Conservation (phyloP, 2,329 filamentous ascomycete species). For the Bipolaris victoriae region DNA sequence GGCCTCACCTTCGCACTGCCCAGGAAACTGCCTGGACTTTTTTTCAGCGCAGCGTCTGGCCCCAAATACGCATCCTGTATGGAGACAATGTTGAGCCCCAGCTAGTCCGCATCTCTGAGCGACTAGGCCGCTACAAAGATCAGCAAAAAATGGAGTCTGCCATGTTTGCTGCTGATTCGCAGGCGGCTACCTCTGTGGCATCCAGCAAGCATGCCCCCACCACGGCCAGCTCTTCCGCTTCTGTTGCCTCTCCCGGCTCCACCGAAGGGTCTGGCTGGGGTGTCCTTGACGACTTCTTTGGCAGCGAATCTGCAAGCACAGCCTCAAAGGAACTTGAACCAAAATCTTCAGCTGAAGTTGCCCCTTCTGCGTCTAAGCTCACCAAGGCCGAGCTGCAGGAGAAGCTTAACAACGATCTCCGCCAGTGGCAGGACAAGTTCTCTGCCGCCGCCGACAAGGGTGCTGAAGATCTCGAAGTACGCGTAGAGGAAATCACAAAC, state of each 20-base stretch:
- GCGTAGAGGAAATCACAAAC: conserved; percentile 73
- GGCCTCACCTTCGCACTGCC: conserved; percentile 74
- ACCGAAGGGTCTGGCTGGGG: conserved; percentile 37
- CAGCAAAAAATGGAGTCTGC: conserved; percentile 67
- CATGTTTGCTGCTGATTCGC: conserved; percentile 59
- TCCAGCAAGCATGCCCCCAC: conserved; percentile 28
- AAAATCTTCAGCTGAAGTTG: conserved; percentile 20
- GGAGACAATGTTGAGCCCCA: conserved; percentile 94
- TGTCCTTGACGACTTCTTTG: conserved; percentile 40
- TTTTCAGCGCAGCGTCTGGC: conserved; percentile 78
- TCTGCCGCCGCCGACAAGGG: conserved; percentile 84
- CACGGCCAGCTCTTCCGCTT: conserved; percentile 29
- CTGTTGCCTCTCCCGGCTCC: conserved; percentile 27
- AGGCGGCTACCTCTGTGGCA: conserved; percentile 26
- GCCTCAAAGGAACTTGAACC: conserved; percentile 26
- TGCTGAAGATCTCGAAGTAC: conserved; percentile 68
- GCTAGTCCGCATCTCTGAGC: conserved; percentile 86
- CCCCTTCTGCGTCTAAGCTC: conserved; percentile 33
- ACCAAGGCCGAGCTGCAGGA: conserved; percentile 56
- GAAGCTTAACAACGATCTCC: conserved; percentile 76
- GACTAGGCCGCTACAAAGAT: conserved; percentile 76
- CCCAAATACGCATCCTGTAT: conserved; percentile 79
- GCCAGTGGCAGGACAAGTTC: conserved; percentile 88
- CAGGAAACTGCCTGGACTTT: conserved; percentile 74
- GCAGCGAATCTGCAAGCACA: conserved; percentile 31